A percentile compares a stretch with the other conserved stretches of the same genome.
phyloP scores from a whole-genome alignment of 208 protist genomes.

The Angomonas deanei region DNA sequence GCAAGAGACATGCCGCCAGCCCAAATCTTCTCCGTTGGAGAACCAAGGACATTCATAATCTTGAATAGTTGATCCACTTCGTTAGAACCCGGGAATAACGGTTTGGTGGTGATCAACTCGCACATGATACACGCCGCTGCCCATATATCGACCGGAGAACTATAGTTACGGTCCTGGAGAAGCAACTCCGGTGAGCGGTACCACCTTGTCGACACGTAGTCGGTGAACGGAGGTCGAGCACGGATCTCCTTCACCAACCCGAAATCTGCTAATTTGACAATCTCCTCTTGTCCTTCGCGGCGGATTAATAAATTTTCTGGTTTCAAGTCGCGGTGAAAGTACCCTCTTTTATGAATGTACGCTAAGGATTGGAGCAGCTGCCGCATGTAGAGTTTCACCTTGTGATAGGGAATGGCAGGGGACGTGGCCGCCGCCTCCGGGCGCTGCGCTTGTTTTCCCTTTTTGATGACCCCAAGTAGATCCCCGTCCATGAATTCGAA shows the following conservation, averaged over 20 bases:
- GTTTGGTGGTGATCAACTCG: conserved; percentile 96
- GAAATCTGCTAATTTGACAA: conserved; percentile 95
- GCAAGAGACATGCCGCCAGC: conserved; percentile 60
- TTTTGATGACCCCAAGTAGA: conserved; percentile 93
- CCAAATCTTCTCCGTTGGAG: conserved; percentile 72
- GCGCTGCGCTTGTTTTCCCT: conserved; percentile 70
- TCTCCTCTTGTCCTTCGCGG: conserved; percentile 53
- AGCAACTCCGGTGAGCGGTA: conserved; percentile 99
- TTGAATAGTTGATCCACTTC: conserved; percentile 84
- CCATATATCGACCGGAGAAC: conserved; percentile 94
- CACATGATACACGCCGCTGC: conserved; percentile 96
- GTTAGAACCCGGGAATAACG: conserved; percentile 93
- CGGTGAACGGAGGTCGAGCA: conserved; percentile 82
- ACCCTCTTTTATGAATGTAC: conserved; percentile 95
- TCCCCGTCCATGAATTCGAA: conserved; percentile 98
- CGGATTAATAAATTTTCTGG: conserved; percentile 97
- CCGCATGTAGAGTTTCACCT: conserved; percentile 88
- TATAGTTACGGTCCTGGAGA: conserved; percentile 92
- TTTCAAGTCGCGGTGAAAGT: conserved; percentile 97
- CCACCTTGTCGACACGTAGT: conserved; percentile 98
- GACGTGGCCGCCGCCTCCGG: conserved; percentile 9
- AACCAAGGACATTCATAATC: conserved; percentile 75
- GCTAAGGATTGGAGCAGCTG: conserved; percentile 92
- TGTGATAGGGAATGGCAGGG: conserved; percentile 77
- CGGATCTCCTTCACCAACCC: conserved; percentile 66